phyloP scores from a whole-genome alignment of 2,329 filamentous ascomycete genomes.

The Fusarium duplospermum region DNA sequence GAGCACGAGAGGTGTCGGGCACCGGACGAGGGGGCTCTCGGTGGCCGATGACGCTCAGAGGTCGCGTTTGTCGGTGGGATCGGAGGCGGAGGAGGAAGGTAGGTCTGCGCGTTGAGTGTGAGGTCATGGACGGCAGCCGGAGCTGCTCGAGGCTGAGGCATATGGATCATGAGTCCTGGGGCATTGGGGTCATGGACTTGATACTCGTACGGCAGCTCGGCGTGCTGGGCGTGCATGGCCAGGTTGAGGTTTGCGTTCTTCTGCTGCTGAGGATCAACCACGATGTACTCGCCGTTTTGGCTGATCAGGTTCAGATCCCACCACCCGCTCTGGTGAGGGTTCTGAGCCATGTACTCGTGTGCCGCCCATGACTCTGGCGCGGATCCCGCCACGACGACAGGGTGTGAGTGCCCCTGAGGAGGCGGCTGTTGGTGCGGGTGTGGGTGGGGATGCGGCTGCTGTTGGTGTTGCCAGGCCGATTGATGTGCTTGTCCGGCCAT shows the following conservation, averaged over 20 bases:
- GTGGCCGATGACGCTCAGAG: slow-evolving; percentile 57
- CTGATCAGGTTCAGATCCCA: slow-evolving; percentile 48
- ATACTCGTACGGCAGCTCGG: slow-evolving; percentile 56
- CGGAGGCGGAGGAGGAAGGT: slow-evolving; percentile 50
- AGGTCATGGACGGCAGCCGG: slow-evolving; percentile 53
- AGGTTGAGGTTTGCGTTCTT: slow-evolving; percentile 54
- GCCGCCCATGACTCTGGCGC: slow-evolving; percentile 41
- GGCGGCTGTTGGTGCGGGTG: slow-evolving; percentile 31
- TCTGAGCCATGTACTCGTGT: slow-evolving; percentile 43
- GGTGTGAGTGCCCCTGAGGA: not conserved
- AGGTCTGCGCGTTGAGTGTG: slow-evolving; percentile 49
- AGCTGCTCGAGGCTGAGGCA: slow-evolving; percentile 59
- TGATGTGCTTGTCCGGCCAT: slow-evolving; percentile 33
- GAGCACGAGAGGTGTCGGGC: slow-evolving; percentile 59
- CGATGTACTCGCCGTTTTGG: slow-evolving; percentile 44
- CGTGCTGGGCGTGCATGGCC: slow-evolving; percentile 55
- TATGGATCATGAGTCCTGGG: slow-evolving; percentile 64
- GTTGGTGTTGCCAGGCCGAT: slow-evolving; percentile 34
- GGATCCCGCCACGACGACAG: slow-evolving; percentile 24
- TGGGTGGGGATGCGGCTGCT: slow-evolving; percentile 25
- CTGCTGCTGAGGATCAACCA: slow-evolving; percentile 46
- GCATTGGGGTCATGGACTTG: slow-evolving; percentile 46
- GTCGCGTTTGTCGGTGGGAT: slow-evolving; percentile 34
- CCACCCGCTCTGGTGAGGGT: slow-evolving; percentile 44
- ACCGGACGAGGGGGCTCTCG: slow-evolving; percentile 66